Evolutionary conservation across 2,329 filamentous ascomycete genomes (phyloP).

Genomic region (Byssoonygena ceratinophila): DNA sequence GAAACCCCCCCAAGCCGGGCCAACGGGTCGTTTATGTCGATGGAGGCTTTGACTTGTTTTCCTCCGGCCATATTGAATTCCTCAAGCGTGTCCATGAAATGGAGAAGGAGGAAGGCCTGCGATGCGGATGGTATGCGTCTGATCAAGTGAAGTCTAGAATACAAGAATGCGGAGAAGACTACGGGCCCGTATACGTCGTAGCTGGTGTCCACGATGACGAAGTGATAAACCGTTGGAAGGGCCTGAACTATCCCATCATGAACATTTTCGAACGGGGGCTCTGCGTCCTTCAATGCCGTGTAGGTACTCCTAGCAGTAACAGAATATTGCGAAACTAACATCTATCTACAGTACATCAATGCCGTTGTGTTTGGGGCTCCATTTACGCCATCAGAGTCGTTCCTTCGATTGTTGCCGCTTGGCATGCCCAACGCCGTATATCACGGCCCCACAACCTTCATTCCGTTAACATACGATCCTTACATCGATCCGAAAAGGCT

Average conservation of each 20-base stretch:
- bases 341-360: conserved; percentile 59
- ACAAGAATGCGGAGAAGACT: conserved; percentile 57
- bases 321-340: conserved; percentile 7
- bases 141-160: conserved; percentile 53
- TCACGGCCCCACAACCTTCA: conserved; percentile 90
- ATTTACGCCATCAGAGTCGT: conserved; percentile 69
- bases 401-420: conserved; percentile 64
- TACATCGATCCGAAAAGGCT: conserved; percentile 71
- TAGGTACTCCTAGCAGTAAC: conserved; percentile 36
- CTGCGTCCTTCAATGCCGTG: conserved; percentile 88
- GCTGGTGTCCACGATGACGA: conserved; percentile 90
- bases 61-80: conserved; percentile 93
- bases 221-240: conserved; percentile 94
- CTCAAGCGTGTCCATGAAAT: conserved; percentile 62
- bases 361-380: conserved; percentile 83
- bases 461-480: conserved; percentile 64
- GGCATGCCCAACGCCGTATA: conserved; percentile 72
- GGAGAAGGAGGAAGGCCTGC: conserved; percentile 58
- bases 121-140: conserved; percentile 63
- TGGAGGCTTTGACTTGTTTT: conserved; percentile 93
- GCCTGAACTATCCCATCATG: conserved; percentile 98
- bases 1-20: conserved; percentile 59
- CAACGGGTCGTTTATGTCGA: conserved; percentile 91
- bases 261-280: conserved; percentile 95
- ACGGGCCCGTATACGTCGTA: conserved; percentile 74